A percentile compares a stretch with the other conserved stretches of the same genome.
Evolutionary conservation across 805 yeast species (phyloP).

Genomic region (baker's yeast (Saccharomyces cerevisiae)): DNA sequence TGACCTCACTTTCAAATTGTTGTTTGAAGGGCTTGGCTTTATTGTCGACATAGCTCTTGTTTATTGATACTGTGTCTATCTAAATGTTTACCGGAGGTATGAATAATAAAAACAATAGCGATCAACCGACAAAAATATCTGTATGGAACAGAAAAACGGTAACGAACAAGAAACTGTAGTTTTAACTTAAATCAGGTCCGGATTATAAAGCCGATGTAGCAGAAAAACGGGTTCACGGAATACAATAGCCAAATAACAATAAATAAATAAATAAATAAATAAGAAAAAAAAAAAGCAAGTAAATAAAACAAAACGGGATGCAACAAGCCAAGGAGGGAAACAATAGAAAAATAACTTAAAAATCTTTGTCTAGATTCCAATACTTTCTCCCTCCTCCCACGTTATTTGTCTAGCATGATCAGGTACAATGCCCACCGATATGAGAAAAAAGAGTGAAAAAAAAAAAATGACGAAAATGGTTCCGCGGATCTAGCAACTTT

Average conservation of each 20-base stretch:
- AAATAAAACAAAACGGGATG: background rate
- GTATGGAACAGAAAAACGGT: background rate
- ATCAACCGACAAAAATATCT: background rate
- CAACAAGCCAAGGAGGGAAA: background rate
- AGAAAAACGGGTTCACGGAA: background rate
- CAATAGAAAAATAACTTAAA: background rate
- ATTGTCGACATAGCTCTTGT: background rate
- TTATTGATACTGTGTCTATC: background rate
- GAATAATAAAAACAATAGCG: background rate
- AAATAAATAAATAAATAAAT: background rate
- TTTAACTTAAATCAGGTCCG: background rate
- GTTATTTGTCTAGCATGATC: background rate
- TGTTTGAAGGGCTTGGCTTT: slow-evolving; percentile 2
- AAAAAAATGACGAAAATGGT: background rate
- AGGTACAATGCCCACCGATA: background rate
- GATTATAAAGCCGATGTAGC: background rate
- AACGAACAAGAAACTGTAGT: background rate
- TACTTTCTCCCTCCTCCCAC: background rate
- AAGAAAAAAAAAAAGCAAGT: background rate
- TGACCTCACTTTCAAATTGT: slow-evolving; percentile 18
- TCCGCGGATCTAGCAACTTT: background rate
- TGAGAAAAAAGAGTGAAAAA: background rate
- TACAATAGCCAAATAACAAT: background rate
- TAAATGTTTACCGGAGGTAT: background rate
- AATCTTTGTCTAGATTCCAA: background rate